Evolutionary conservation across 805 yeast species (phyloP), one percentile per base, ranked within the genome.

Genomic region (Torulaspora delbrueckii): DNA sequence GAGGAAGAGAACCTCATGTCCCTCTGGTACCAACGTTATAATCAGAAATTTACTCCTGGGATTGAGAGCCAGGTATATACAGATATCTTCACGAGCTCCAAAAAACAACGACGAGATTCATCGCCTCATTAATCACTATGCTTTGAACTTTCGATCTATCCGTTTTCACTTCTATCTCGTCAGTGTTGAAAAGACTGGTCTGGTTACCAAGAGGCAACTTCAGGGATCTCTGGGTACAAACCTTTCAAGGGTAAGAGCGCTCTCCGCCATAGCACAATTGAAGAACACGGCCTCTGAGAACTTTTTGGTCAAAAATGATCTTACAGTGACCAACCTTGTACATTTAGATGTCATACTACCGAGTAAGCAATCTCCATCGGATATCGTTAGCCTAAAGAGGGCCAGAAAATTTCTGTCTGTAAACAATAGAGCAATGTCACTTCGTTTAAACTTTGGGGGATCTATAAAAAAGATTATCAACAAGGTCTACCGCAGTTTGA

Each of bases 21-120:
- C 64, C 1, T 34, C 38, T 2, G 78, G 78, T 0, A 73, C 78
- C 0, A 51, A 65, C 0, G 53, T 74, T 0, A 56, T 48, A 3
- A 45, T 72, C 1, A 52, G 47, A 31, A 68, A 65, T 0, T 40
- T 74, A 5, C 63, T 73, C 25, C 48, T 51, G 8, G 54, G 59
- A 1, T 51, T 65, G 2, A 66, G 71, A 1, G 72, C 70, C 1
- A 56, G 76, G 40, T 54, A 56, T 31, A 57, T 65, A 5, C 57
- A 67, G 40, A 51, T 64, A 16, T 48, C 56, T 5, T 57, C 60
- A 22, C 62, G 63, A 10, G 46, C 59, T 2, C 52, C 52, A 5
- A 57, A 56, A 37, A 56, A 58, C 2, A 40, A 65, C 6, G 60
- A 55, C 1, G 54, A 56, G 4, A 46, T 69, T 5, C 51, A 51